Evolutionary conservation across 495 filamentous ascomycete species (phyloP), one percentile per base, ranked within the genome.

Genomic region (Aspergillus nidulans): DNA sequence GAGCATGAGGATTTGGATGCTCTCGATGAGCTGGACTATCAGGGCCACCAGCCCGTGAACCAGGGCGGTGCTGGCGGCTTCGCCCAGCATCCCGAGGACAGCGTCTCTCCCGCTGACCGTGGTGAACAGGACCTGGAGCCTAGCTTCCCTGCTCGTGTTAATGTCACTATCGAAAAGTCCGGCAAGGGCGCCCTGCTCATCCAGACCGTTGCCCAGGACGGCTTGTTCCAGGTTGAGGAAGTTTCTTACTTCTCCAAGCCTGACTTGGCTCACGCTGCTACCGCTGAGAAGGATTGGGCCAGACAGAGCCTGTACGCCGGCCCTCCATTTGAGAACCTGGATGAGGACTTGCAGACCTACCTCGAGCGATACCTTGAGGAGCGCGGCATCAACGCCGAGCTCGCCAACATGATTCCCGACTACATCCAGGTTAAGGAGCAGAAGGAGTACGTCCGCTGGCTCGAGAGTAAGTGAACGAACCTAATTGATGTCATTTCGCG

Each of bases 371-470:
- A 94, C 75, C 80, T 99, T 52, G 92, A 96, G 70, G 94, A 95
- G 80, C 81, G 94, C 63, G 92, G 94, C 55, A 81, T 99, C 73
- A 89, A 94, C 66, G 86, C 89, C 54, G 81, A 85, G 57, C 79
- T 99, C 64, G 91, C 91, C 52, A 74, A 90, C 58, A 96, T 96
- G 73, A 83, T 95, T 47, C 91, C 91, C 48, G 92, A 97, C 67
- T 99, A 96, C 75, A 92, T 97, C 65, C 90, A 97, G 71, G 85
- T 88, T 73, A 99, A 99, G 85, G 94, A 99, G 83, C 92, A 99
- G 84, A 89, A 85, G 81, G 94, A 99, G 80, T 99, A 99, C 72
- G 69, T 92, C 39, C 76, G 77, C 56, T 99, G 94, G 94, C 77
- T 99, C 68, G 83, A 85, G 61, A 91, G 81, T 84, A 70, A 74